These are phyloP conservation scores for Sphaerosporella brunnea DNA, from an alignment of 495 filamentous ascomycete genomes.

Conservation along the genomic window DNA sequence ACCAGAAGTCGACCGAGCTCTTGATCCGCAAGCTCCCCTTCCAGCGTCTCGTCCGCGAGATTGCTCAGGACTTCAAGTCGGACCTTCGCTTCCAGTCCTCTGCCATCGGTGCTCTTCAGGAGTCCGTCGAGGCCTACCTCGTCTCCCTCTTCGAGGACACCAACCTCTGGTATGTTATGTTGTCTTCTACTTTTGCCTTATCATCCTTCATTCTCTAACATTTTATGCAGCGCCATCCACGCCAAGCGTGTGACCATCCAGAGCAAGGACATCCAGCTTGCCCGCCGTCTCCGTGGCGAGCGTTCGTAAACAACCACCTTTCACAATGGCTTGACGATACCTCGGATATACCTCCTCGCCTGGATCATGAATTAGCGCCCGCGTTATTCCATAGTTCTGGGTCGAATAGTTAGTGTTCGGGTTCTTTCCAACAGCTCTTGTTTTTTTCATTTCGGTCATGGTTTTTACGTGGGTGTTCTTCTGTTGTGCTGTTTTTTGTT, in stretches of 20 bases:
- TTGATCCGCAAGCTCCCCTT: slow-evolving; percentile 99
- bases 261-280: slow-evolving; percentile 93
- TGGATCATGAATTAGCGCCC: slow-evolving; percentile 5
- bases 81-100: slow-evolving; percentile 99
- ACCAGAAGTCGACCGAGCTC: slow-evolving; percentile 99
- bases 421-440: not conserved
- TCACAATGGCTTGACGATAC: too few relatives aligned
- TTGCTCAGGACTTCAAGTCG: slow-evolving; percentile 99
- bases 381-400: not conserved
- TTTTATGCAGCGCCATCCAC: slow-evolving; percentile 51
- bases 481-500: slow-evolving; percentile 10
- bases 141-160: slow-evolving; percentile 99
- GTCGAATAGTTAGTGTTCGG: not conserved
- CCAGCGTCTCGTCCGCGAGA: slow-evolving; percentile 99
- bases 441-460: slow-evolving; percentile 4
- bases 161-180: slow-evolving; percentile 64
- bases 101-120: slow-evolving; percentile 98
- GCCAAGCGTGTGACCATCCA: slow-evolving; percentile 98
- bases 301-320: slow-evolving; percentile 43
- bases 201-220: too few relatives aligned
- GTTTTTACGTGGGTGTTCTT: slow-evolving; percentile 12
- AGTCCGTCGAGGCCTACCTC: slow-evolving; percentile 99
- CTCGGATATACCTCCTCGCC: too few relatives aligned
- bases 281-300: slow-evolving; percentile 91
- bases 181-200: too few relatives aligned